These are phyloP conservation scores for Boletus subparvulus DNA, from an alignment of 768 basidiomycete species.

Conservation along the genomic window DNA sequence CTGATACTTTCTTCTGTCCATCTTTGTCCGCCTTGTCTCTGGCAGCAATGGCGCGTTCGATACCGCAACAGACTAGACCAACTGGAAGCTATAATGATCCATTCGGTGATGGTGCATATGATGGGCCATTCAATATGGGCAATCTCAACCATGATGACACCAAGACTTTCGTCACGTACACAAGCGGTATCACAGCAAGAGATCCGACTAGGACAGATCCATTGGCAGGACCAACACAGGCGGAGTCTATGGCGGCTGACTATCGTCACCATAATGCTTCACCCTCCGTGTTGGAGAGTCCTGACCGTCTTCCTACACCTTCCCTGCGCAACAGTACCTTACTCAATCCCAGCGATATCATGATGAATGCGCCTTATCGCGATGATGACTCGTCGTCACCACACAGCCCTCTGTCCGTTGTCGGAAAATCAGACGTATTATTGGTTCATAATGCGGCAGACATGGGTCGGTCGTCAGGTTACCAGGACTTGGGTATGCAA, in stretches of 20 bases:
- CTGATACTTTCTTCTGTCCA: neutral
- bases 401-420: slow-evolving; percentile 11
- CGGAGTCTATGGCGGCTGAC: slow-evolving; percentile 26
- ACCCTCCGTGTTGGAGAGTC: slow-evolving; percentile 11
- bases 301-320: slow-evolving; percentile 17
- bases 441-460: slow-evolving; percentile 50
- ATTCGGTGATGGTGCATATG: slow-evolving; percentile 25
- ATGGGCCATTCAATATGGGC: slow-evolving; percentile 22
- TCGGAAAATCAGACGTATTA: slow-evolving; percentile 31
- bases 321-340: slow-evolving; percentile 8
- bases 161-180: slow-evolving; percentile 19
- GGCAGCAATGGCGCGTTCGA: slow-evolving; percentile 25
- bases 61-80: slow-evolving; percentile 7
- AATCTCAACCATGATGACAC: slow-evolving; percentile 17
- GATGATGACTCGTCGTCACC: slow-evolving; percentile 21
- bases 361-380: slow-evolving; percentile 17
- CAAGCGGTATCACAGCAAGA: slow-evolving; percentile 19
- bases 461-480: slow-evolving; percentile 39
- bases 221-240: slow-evolving; percentile 17
- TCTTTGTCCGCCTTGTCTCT: slow-evolving; percentile 20
- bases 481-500: slow-evolving; percentile 54
- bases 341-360: slow-evolving; percentile 3
- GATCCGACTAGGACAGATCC: slow-evolving; percentile 9
- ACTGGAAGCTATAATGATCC: slow-evolving; percentile 22
- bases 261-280: slow-evolving; percentile 24